Evolutionary conservation across 768 basidiomycete species (phyloP).

Genomic region (Boletus reticuloceps): DNA sequence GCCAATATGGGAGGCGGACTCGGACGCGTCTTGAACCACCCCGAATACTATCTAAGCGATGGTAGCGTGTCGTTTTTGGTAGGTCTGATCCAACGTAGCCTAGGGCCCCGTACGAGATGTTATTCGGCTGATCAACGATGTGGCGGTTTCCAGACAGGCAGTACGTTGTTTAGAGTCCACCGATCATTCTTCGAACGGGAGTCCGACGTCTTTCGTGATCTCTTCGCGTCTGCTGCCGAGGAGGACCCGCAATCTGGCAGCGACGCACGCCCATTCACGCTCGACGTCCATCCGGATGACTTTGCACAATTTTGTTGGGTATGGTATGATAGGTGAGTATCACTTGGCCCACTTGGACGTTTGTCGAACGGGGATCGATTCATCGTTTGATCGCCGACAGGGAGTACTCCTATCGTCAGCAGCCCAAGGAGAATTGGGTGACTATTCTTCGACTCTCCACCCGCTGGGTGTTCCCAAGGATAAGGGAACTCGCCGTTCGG

Average conservation of each 20-base stretch:
- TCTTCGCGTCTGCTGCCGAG: constrained; percentile 32
- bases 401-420: constrained; percentile 51
- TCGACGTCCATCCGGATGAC: constrained; percentile 42
- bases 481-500: constrained; percentile 50
- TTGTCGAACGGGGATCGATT: neutral
- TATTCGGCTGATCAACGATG: constrained; percentile 2
- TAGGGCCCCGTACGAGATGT: neutral
- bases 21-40: neutral
- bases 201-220: constrained; percentile 41
- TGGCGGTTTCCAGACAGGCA: constrained; percentile 42
- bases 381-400: constrained; percentile 29
- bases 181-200: constrained; percentile 59
- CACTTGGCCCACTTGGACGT: too few relatives aligned
- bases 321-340: constrained; percentile 53
- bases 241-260: constrained; percentile 29
- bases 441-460: constrained; percentile 52
- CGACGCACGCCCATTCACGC: constrained; percentile 41
- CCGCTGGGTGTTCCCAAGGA: constrained; percentile 53
- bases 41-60: constrained; percentile 10
- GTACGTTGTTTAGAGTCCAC: constrained; percentile 51
- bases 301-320: constrained; percentile 56
- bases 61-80: constrained; percentile 17
- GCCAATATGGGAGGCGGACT: constrained; percentile 16
- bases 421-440: constrained; percentile 49
- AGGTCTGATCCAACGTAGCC: constrained; percentile 2